Evolutionary conservation across 179 eudicot species (phyloP).

Genomic region (Nepenthes alata): DNA sequence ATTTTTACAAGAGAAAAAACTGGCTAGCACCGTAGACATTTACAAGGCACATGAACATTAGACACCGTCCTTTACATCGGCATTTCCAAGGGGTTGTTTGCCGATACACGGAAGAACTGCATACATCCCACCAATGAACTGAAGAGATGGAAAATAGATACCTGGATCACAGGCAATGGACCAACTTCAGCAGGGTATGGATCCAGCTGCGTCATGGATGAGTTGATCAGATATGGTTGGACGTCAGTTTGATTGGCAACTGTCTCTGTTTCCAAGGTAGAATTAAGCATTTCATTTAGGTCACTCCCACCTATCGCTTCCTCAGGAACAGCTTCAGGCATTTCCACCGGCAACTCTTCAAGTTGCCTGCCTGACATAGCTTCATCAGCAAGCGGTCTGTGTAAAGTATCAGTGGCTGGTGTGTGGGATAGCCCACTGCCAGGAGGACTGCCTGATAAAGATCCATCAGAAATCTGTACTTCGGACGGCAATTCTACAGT

Average conservation of each 20-base stretch:
- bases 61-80: too few relatives aligned
- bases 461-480: conserved; percentile 2
- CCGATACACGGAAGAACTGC: too few relatives aligned
- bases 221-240: conserved; percentile 7
- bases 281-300: not conserved
- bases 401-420: not conserved
- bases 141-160: conserved; percentile 3
- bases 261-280: not conserved
- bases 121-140: not conserved
- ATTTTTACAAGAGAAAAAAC: too few relatives aligned
- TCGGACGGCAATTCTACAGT: not conserved
- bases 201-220: conserved; percentile 1
- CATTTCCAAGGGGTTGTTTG: too few relatives aligned
- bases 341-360: conserved; percentile 4
- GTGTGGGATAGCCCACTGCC: not conserved
- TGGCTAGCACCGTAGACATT: too few relatives aligned
- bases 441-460: not conserved
- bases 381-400: not conserved
- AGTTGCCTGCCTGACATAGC: not conserved
- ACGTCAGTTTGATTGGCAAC: conserved; percentile 4
- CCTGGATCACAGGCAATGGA: conserved; percentile 15
- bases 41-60: too few relatives aligned
- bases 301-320: conserved; percentile 1
- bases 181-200: conserved; percentile 4
- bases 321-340: not conserved